Conservation (phyloP, 106 monocot species). For the Acorus gramineus region DNA sequence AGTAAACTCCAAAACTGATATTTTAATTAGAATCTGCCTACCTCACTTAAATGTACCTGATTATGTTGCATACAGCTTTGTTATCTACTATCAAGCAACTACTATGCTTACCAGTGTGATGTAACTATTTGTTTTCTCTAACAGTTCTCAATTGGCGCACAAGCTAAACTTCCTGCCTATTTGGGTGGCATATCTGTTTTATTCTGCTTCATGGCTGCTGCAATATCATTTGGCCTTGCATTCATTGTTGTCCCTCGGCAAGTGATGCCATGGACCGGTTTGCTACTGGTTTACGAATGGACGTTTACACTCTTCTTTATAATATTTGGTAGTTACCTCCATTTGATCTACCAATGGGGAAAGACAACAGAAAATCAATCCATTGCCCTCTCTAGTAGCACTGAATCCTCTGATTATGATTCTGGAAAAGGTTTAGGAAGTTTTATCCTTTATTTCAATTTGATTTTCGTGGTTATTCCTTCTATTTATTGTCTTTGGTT, state of each 20-base stretch:
- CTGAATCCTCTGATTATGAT: constrained; percentile 45
- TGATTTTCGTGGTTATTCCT: background rate
- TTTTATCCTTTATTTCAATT: constrained; percentile 1
- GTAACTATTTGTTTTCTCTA: constrained; percentile 11
- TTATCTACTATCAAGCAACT: too few species aligned
- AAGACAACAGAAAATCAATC: constrained; percentile 34
- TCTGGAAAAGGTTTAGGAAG: constrained; percentile 63
- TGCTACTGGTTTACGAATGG: constrained; percentile 89
- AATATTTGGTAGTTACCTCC: constrained; percentile 53
- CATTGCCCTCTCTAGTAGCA: constrained; percentile 5
- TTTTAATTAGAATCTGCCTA: too few species aligned
- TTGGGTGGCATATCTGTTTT: constrained; percentile 55
- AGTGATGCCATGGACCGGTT: constrained; percentile 88
- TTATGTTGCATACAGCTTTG: too few species aligned
- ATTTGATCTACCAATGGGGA: constrained; percentile 60
- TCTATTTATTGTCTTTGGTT: constrained; percentile 3
- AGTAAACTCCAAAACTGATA: too few species aligned
- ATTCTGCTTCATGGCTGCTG: constrained; percentile 47
- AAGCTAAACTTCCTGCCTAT: constrained; percentile 50
- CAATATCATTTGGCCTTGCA: constrained; percentile 50
- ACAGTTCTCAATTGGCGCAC: constrained; percentile 48
- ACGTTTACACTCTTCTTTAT: constrained; percentile 54
- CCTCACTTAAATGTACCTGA: too few species aligned
- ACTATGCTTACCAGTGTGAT: background rate
- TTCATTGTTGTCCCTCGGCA: constrained; percentile 58